Base-by-base conservation (phyloP, 495 filamentous ascomycete genomes). In the Achaetomiella virescens region DNA sequence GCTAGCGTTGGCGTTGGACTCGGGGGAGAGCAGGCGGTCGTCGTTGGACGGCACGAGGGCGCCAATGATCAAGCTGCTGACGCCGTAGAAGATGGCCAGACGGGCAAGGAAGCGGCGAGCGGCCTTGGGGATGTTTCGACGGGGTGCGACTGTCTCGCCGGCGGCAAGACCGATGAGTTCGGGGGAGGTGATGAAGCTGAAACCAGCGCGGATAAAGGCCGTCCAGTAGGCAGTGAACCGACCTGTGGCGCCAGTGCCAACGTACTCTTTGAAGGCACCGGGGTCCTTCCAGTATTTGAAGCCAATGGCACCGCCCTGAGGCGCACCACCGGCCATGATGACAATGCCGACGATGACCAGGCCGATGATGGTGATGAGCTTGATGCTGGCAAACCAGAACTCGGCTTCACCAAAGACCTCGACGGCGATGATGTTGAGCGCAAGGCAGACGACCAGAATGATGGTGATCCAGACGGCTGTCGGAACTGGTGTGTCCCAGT, bases 121-220 rank as follows among this genome's bases (percentile, higher is more conserved):
- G 0, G 86, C 87, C 46, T 83, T 81, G 7, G 86, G 86, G 37
- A 90, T 80, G 56, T 86, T 88, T 66, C 85, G 81, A 53, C 85
- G 80, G 1, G 87, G 87, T 29, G 90, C 88, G 21, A 87, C 80
- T 6, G 88, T 88, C 73, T 92, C 88, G 55, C 85, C 86, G 3
- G 86, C 87, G 7, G 88, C 86, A 21, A 90, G 75, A 1, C 80
- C 75, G 61, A 78, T 75, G 10, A 78, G 67, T 29, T 78, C 75
- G 6, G 75, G 75, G 0, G 70, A 74, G 22, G 74, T 76, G 68
- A 78, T 69, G 61, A 78, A 78, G 27, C 73, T 74, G 62, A 77
- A 78, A 4, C 75, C 75, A 8, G 72, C 73, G 43, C 68, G 66
- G 49, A 72, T 65, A 49, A 78, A 71, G 14, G 75, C 72, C 0